Percentiles rank a stretch among this genome's conserved stretches.
phyloP scores from a whole-genome alignment of 1,284 basidiomycete species.

The Boletus chippewaensis region DNA sequence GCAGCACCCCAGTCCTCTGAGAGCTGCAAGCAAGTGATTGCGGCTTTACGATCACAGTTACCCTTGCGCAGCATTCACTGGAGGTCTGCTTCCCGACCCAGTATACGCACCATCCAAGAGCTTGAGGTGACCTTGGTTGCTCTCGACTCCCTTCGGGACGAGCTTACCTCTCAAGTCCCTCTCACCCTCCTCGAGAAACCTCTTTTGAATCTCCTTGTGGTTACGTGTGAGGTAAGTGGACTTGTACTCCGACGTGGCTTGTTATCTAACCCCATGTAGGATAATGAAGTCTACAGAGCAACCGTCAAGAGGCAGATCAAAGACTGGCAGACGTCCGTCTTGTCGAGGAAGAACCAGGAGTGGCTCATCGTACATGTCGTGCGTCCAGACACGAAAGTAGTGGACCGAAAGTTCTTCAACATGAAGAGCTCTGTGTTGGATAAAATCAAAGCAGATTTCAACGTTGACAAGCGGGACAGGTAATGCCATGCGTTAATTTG shows the following conservation, averaged over 20 bases:
- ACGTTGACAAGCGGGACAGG: slow-evolving; percentile 84
- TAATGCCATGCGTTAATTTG: slow-evolving; percentile 32
- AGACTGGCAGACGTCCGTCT: slow-evolving; percentile 76
- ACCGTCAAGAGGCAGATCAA: slow-evolving; percentile 80
- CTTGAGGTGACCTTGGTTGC: slow-evolving; percentile 70
- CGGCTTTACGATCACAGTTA: slow-evolving; percentile 63
- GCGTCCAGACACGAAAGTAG: slow-evolving; percentile 55
- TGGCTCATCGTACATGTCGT: slow-evolving; percentile 87
- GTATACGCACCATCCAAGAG: slow-evolving; percentile 80
- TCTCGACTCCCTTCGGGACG: slow-evolving; percentile 65
- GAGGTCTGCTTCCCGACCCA: slow-evolving; percentile 67
- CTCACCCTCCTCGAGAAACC: slow-evolving; percentile 79
- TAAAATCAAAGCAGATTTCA: slow-evolving; percentile 91
- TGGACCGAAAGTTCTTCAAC: slow-evolving; percentile 66
- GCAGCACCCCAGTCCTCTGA: slow-evolving; percentile 59
- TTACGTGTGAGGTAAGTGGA: slow-evolving; percentile 73
- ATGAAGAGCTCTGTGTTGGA: slow-evolving; percentile 82
- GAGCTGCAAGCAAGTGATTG: slow-evolving; percentile 64
- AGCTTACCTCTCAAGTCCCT: slow-evolving; percentile 70
- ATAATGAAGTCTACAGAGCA: slow-evolving; percentile 77
- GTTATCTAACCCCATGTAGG: slow-evolving; percentile 42
- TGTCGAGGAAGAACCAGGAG: slow-evolving; percentile 74
- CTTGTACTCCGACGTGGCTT: neutral
- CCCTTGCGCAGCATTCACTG: slow-evolving; percentile 88
- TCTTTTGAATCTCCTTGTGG: slow-evolving; percentile 78